Evolutionary conservation across 805 yeast genomes (phyloP).

Genomic region (Saturnispora silvae): DNA sequence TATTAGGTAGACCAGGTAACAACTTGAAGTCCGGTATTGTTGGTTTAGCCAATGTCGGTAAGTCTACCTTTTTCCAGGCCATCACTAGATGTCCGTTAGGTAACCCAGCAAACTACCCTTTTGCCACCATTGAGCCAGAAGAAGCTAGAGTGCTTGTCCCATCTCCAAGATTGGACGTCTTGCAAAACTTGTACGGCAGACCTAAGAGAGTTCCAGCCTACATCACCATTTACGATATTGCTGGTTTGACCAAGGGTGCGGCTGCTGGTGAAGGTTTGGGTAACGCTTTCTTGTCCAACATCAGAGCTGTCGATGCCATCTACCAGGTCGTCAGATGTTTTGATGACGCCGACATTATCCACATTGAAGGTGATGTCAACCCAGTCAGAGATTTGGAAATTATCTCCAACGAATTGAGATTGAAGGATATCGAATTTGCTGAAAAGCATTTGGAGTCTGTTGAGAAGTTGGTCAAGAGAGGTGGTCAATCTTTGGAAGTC

Average conservation of each 20-base stretch:
- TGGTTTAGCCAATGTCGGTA: slow-evolving; percentile 92
- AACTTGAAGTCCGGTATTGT: slow-evolving; percentile 68
- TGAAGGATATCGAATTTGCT: slow-evolving; percentile 92
- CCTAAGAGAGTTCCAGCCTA: slow-evolving; percentile 84
- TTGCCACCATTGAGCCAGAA: slow-evolving; percentile 97
- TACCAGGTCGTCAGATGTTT: slow-evolving; percentile 97
- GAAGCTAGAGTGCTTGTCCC: slow-evolving; percentile 95
- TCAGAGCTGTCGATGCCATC: slow-evolving; percentile 95
- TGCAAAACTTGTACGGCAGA: slow-evolving; percentile 67
- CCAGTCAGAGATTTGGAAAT: slow-evolving; percentile 93
- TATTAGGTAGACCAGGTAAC: slow-evolving; percentile 33
- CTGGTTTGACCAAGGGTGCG: slow-evolving; percentile 96
- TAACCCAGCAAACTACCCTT: slow-evolving; percentile 95
- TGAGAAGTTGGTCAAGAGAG: slow-evolving; percentile 48
- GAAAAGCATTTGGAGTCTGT: slow-evolving; percentile 46
- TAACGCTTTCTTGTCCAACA: slow-evolving; percentile 91
- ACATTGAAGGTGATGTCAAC: slow-evolving; percentile 92
- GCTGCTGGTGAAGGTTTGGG: slow-evolving; percentile 96
- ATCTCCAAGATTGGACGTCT: slow-evolving; percentile 72
- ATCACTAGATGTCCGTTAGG: slow-evolving; percentile 89
- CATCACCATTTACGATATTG: slow-evolving; percentile 91
- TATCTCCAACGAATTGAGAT: slow-evolving; percentile 81
- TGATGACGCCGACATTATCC: slow-evolving; percentile 95
- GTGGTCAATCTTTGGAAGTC: slow-evolving; percentile 56
- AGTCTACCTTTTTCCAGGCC: slow-evolving; percentile 95